phyloP scores from a whole-genome alignment of 2,329 filamentous ascomycete species.

The Nakataea oryzae region DNA sequence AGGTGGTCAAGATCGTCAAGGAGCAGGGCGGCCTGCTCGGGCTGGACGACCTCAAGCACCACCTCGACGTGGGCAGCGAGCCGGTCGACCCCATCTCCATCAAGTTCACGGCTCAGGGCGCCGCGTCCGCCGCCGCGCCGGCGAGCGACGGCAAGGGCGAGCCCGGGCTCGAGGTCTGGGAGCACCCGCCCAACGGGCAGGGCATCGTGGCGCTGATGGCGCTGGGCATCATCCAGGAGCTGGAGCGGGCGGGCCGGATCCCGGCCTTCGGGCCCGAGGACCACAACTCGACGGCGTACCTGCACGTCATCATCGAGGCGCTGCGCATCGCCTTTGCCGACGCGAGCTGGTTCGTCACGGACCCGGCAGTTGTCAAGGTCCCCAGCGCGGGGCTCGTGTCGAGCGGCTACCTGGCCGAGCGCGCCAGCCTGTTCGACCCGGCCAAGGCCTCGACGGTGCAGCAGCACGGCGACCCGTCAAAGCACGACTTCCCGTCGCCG shows the following conservation, averaged over 20 bases:
- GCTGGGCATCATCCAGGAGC: constrained; percentile 74
- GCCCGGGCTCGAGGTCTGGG: constrained; percentile 65
- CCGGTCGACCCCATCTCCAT: constrained; percentile 75
- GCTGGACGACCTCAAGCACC: constrained; percentile 67
- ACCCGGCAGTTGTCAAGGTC: constrained; percentile 54
- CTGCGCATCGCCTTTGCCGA: constrained; percentile 85
- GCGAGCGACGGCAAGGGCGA: not conserved
- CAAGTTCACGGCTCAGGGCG: constrained; percentile 39
- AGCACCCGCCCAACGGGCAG: constrained; percentile 91
- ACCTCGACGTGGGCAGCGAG: constrained; percentile 58
- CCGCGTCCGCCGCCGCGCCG: constrained; percentile 1
- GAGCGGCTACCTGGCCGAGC: constrained; percentile 58
- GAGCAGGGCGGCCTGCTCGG: constrained; percentile 67
- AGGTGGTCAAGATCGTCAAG: constrained; percentile 64
- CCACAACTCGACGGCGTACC: constrained; percentile 68
- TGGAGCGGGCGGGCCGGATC: constrained; percentile 67
- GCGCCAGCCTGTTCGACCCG: constrained; percentile 47
- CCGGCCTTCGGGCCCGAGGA: constrained; percentile 55
- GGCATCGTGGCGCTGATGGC: constrained; percentile 91
- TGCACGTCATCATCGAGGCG: constrained; percentile 81
- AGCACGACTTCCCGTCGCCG: constrained; percentile 1
- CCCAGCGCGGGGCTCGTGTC: constrained; percentile 58
- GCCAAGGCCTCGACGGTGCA: constrained; percentile 53
- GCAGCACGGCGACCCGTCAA: constrained; percentile 50
- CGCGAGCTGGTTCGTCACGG: constrained; percentile 77